A percentile compares a stretch with the other conserved stretches of the same genome.
Evolutionary conservation across 1,284 basidiomycete species (phyloP).

Genomic region (Sanghuangporus weigelae): DNA sequence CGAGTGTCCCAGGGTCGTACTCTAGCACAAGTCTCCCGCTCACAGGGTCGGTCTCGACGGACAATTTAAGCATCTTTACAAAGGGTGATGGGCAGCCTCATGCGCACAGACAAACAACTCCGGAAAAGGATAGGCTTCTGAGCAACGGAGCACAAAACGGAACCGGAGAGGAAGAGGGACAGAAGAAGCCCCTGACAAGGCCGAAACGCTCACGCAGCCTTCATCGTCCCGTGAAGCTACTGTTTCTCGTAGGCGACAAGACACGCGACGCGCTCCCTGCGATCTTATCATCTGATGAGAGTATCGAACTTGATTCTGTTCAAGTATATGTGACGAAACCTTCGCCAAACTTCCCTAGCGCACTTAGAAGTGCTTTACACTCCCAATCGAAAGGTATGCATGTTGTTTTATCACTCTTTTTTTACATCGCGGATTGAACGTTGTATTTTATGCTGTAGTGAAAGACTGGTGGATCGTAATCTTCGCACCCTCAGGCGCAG

Average conservation of each 20-base stretch:
- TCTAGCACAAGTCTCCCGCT: neutral
- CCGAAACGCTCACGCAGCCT: neutral
- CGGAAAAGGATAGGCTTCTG: neutral
- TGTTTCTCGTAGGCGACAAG: slow-evolving; percentile 81
- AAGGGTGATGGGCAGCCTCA: neutral
- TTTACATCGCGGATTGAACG: neutral
- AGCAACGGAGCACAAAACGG: neutral
- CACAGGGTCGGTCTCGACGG: neutral
- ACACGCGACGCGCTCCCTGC: slow-evolving; percentile 62
- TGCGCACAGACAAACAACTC: neutral
- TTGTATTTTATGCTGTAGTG: neutral
- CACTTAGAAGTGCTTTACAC: slow-evolving; percentile 35
- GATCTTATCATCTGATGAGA: slow-evolving; percentile 39
- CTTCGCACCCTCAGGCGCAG: slow-evolving; percentile 71
- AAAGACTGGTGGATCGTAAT: slow-evolving; percentile 61
- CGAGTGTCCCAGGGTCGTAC: neutral
- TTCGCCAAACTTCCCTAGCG: slow-evolving; percentile 44
- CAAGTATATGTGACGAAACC: slow-evolving; percentile 66
- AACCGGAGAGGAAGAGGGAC: neutral
- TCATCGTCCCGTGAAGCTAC: slow-evolving; percentile 29
- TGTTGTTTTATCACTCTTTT: neutral
- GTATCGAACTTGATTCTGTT: slow-evolving; percentile 41
- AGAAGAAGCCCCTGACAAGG: neutral
- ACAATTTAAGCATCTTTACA: slow-evolving; percentile 1
- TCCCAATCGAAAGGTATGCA: slow-evolving; percentile 26